Base-by-base conservation (phyloP, 2,329 filamentous ascomycete genomes). In the Penicillium sp. region DNA sequence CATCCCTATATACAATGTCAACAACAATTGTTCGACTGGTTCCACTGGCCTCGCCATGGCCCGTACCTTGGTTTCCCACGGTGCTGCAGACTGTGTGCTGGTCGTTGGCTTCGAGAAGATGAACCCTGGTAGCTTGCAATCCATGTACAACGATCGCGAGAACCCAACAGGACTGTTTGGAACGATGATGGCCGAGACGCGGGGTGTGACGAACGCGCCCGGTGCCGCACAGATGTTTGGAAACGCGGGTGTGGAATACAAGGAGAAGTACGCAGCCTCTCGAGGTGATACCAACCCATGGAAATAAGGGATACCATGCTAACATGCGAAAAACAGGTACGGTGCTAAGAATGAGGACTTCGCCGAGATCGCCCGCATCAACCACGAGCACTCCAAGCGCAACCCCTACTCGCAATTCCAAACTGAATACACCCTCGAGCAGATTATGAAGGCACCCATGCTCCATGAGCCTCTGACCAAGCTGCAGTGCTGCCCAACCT, bases 351-450 rank as follows among this genome's bases (percentile, higher is more conserved):
- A 83, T 11, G 87, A 90, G 66, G 93, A 97, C 80, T 97, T 97
- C 76, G 93, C 90, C 34, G 93, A 97, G 79, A 97, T 97, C 70
- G 93, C 86, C 10, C 87, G 93, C 65, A 78, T 97, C 72, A 97
- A 96, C 81, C 93, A 97, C 77, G 87, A 87, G 61, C 94, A 99
- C 82, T 92, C 88, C 23, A 88, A 88, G 74, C 85, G 88, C 65
- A 97, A 97, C 81, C 93, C 93, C 10, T 99, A 99, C 82, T 93
- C 91, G n/a, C 93, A 97, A 76, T 97, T 99, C 82, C 89, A 88
- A 70, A 86, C 95, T 70, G 90, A 93, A 72, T 97, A 97, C 80
- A 90, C 89, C 0, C 85, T 88, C 40, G 90, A 96, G 33, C 87
- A 97, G 76, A 82, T 97, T 72, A 76, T 91, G 71, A 80, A 87